Evolutionary conservation across 2,329 filamentous ascomycete genomes (phyloP).

Genomic region (Chaetomiaceae sp.): DNA sequence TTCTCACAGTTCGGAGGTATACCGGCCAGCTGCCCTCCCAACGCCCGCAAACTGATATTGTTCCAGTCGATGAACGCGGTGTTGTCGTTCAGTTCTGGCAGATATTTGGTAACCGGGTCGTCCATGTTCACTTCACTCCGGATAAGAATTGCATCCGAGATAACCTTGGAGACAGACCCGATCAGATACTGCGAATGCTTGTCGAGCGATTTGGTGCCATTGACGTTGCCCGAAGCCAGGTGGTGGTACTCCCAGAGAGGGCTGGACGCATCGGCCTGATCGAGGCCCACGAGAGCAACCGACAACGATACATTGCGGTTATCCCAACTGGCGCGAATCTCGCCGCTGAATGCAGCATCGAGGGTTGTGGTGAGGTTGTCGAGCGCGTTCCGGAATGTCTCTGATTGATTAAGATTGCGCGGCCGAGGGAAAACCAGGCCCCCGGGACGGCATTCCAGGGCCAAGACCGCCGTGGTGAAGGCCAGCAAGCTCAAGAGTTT

Average conservation of each 20-base stretch:
- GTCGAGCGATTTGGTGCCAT: background rate
- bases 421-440: background rate
- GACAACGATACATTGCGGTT: background rate
- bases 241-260: constrained; percentile 3
- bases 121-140: background rate
- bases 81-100: background rate
- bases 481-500: background rate
- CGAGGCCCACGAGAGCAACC: background rate
- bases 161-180: constrained; percentile 2
- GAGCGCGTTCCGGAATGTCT: background rate
- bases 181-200: background rate
- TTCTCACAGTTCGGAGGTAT: constrained; percentile 1
- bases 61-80: background rate
- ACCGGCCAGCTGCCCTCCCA: background rate
- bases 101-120: background rate
- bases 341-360: background rate
- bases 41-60: background rate
- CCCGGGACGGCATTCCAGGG: background rate
- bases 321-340: background rate
- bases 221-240: background rate
- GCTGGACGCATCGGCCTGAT: background rate
- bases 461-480: background rate
- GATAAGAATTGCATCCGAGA: background rate
- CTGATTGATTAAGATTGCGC: background rate
- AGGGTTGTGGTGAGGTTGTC: background rate